Evolutionary conservation across 140 eudicot genomes (phyloP), one percentile per base, ranked within the genome.

Genomic region (Ambrosia hybrid): DNA sequence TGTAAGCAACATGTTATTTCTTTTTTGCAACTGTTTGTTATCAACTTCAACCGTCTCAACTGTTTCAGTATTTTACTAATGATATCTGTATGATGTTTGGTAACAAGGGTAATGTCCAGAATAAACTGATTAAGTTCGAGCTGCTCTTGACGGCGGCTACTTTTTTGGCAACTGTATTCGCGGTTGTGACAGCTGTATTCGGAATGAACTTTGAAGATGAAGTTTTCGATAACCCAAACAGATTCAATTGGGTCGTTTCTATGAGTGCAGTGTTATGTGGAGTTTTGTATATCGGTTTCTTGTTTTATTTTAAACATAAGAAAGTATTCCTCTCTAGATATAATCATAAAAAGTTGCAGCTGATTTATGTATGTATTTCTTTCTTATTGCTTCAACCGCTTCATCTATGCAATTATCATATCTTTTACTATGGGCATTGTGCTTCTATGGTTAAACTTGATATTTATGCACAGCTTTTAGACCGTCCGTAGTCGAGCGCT

Each of bases 81-180:
- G 9, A 3, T 14, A 2, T 51, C 67, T 57, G 17, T 46, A 21
- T 7, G 4, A 58, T 67, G 48, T 21, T 57, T 12, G 37, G 41
- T 64, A 43, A 34, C 60, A 30, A 94, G 99, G 99, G 92, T 34
- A 94, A 91, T 82, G 86, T 94, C 68, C 99, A 94, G 91, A 94
- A 94, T 66, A 89, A 94, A 83, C 91, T 94, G 85, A 94, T 94
- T 65, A 84, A 94, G 65, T 91, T 84, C 36, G 97, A 95, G 90
- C 75, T 95, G 83, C 96, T 95, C 55, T 79, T 95, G 62, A 95
- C 99, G 51, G 96, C 97, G 2, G 99, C 99, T 43, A 88, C 97
- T 12, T 95, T 95, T 81, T 90, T 95, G 66, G 91, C 87, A 21
- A 88, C 97, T 0, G 75, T 91, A 16, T 95, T 91, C 71, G 99